Evolutionary conservation across 352 stramenopile genomes (phyloP), one percentile per base, ranked within the genome.

Genomic region (Blastocystis sp.): DNA sequence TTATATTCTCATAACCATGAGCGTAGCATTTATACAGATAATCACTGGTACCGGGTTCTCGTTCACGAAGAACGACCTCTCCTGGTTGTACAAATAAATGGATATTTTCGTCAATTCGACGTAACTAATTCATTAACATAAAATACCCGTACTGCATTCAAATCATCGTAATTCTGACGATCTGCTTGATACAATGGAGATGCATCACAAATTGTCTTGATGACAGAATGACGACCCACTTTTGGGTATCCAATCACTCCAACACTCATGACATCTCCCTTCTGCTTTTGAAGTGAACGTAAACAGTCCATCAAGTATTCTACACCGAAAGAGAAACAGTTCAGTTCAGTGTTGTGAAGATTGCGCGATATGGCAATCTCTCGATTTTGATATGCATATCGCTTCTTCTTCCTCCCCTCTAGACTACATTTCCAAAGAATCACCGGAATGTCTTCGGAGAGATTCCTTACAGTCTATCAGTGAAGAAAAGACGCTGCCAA

Each of bases 21-120:
- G 42, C 42, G 24, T 66, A 44, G 15, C 73, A 84, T 51, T 84
- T 84, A 42, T 69, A 84, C 48, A 68, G 13, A 35, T 84, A 84
- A 42, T 84, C 73, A 30, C 44, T 53, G 5, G 17, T 7, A 24
- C 33, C 53, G 1, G 1, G 5, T 19, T 84, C 73, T 11, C 73
- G 17, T 51, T 37, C 19, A 33, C 51, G 15, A 54, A 84, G 73
- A 6, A 40, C 44, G 15, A 84, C 73, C 27, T 66, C 30, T 22
- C 73, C 73, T 13, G 73, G 73, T n/a, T 22, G 17, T 24, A 44
- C 44, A 57, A 84, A 84, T 44, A 84, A 42, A 19, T 84, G 24
- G 56, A 84, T 84, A 9, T 58, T 42, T 30, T 66, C 22, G 48
- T 84, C 73, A 30, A 84, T 66, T 54, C 73, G 73, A 24, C 73